A percentile compares a stretch with the other conserved stretches of the same genome.
phyloP scores from a whole-genome alignment of 345 rosid species.

The Alliaria petiolata region DNA sequence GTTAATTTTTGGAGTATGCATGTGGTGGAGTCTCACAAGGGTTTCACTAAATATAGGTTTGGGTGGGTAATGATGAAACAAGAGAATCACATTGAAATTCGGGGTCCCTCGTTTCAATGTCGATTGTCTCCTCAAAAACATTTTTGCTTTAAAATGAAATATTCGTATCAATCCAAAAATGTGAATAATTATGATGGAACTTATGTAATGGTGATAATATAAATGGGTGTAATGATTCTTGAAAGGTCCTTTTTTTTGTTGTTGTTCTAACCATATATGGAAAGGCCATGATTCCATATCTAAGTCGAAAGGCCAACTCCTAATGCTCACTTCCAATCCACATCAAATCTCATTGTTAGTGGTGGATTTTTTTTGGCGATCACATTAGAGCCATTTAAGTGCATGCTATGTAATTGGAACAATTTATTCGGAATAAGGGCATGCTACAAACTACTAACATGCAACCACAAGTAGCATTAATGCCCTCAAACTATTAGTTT shows the following conservation, averaged over 20 bases:
- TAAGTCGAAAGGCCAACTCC: conserved; percentile 27
- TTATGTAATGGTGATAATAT: conserved; percentile 14
- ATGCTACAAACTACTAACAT: not conserved
- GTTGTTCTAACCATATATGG: conserved; percentile 27
- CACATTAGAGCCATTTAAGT: not conserved
- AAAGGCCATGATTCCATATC: conserved; percentile 24
- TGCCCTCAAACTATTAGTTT: not conserved
- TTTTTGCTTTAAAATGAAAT: not conserved
- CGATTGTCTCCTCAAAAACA: conserved; percentile 29
- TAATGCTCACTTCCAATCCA: conserved; percentile 13
- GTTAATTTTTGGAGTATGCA: conserved; percentile 20
- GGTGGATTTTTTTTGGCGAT: conserved; percentile 3
- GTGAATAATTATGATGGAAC: conserved; percentile 19
- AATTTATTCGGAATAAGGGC: not conserved
- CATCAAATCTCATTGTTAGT: not conserved
- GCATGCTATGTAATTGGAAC: not conserved
- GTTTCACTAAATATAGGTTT: conserved; percentile 30
- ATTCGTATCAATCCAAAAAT: conserved; percentile 28
- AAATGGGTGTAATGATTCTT: conserved; percentile 10
- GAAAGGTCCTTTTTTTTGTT: conserved; percentile 17
- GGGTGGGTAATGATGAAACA: conserved; percentile 33
- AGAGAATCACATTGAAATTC: conserved; percentile 22
- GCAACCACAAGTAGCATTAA: not conserved
- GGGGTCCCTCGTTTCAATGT: conserved; percentile 34
- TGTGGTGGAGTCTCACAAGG: conserved; percentile 33